These are phyloP conservation scores for Volvariella surrecta DNA, from an alignment of 1,284 basidiomycete species.

Conservation along the genomic window DNA sequence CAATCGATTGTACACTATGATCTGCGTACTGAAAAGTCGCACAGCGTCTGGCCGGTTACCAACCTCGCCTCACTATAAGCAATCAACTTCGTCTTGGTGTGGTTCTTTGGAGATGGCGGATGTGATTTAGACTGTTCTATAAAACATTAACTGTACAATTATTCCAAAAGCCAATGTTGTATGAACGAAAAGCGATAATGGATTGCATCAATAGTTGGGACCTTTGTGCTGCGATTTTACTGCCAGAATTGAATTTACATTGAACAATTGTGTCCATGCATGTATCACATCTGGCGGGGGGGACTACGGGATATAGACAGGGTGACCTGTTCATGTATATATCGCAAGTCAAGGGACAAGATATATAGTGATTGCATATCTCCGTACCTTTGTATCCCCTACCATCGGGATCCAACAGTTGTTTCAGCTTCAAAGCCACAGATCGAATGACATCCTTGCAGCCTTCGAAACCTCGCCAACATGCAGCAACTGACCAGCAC, in stretches of 20 bases:
- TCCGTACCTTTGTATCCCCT: conserved; percentile 44
- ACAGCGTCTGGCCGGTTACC: conserved; percentile 43
- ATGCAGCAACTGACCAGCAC: conserved; percentile 66
- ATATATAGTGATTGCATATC: conserved; percentile 1
- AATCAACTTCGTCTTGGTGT: background rate
- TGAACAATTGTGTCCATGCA: no score
- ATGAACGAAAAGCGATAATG: no score
- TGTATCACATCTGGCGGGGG: background rate
- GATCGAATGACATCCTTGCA: conserved; percentile 49
- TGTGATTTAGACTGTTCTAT: no score
- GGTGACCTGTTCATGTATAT: conserved; percentile 32
- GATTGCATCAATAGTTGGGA: no score
- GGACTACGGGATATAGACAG: conserved; percentile 52
- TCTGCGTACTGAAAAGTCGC: conserved; percentile 6
- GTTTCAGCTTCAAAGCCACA: conserved; percentile 54
- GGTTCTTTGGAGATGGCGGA: no score
- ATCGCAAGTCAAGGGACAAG: conserved; percentile 3
- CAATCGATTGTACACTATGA: conserved; percentile 1
- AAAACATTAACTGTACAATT: no score
- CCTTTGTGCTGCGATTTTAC: no score
- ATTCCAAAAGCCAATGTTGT: no score
- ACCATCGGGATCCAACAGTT: conserved; percentile 55
- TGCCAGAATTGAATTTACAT: no score
- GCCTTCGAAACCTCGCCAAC: conserved; percentile 57
- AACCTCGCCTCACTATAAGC: conserved; percentile 24